phyloP scores from a whole-genome alignment of 2,329 filamentous ascomycete genomes.

The Pestalotiopsis sp. region DNA sequence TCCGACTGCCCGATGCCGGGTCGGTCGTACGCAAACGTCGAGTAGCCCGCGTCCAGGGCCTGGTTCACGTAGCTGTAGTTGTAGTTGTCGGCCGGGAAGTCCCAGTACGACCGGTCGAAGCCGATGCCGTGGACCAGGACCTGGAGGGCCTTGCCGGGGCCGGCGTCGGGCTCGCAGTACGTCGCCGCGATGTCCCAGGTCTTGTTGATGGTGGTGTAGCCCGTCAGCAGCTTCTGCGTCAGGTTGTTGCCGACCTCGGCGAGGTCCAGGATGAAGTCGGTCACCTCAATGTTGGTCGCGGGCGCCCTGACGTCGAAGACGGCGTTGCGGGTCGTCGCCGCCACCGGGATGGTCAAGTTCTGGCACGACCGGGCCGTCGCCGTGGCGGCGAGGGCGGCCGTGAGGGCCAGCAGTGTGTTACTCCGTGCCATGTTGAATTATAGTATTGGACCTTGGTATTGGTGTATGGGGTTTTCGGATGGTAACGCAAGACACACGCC shows the following conservation, averaged over 20 bases:
- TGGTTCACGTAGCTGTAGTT: conserved; percentile 64
- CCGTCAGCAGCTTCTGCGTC: conserved; percentile 26
- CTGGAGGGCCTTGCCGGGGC: conserved; percentile 42
- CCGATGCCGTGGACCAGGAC: conserved; percentile 56
- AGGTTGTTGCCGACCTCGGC: conserved; percentile 51
- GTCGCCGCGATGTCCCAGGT: conserved; percentile 60
- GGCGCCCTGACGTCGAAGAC: conserved; percentile 51
- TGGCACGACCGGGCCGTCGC: conserved; percentile 36
- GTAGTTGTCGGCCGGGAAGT: conserved; percentile 55
- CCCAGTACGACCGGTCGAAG: conserved; percentile 64
- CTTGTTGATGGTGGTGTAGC: conserved; percentile 47
- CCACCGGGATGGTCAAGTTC: conserved; percentile 57
- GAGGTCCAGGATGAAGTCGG: conserved; percentile 53
- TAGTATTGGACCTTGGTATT: no score
- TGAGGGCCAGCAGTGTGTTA: background rate
- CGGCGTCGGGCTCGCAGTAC: conserved; percentile 59
- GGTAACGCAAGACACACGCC: no score
- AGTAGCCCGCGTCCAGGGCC: conserved; percentile 32
- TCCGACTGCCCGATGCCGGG: conserved; percentile 8
- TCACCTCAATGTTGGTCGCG: conserved; percentile 54
- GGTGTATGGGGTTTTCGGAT: no score
- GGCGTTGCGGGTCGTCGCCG: conserved; percentile 53
- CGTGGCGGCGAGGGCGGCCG: background rate
- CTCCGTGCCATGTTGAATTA: background rate
- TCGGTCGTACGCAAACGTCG: conserved; percentile 9